phyloP scores from a whole-genome alignment of 192 early-diverging fungal genomes.

The Entophlyctis luteolus region DNA sequence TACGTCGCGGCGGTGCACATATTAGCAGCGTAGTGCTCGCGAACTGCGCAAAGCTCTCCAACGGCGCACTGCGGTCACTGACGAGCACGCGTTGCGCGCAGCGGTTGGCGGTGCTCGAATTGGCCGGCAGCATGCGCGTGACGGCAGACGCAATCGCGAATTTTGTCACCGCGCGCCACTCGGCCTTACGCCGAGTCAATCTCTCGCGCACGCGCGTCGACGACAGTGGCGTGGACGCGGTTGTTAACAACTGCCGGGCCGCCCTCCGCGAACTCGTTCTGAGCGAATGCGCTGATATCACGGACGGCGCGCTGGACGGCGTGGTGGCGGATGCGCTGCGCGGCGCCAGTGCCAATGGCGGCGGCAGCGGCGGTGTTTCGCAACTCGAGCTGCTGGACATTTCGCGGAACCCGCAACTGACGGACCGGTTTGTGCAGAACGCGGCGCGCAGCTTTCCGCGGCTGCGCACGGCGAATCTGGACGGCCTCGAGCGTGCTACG shows the following conservation, averaged over 20 bases:
- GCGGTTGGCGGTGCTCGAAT: not conserved
- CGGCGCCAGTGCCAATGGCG: not conserved
- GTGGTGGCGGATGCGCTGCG: not conserved
- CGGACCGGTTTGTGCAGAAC: not conserved
- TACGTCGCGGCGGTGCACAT: conserved; percentile 11
- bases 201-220: not conserved
- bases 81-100: not conserved
- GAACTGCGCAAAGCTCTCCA: conserved; percentile 2
- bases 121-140: not conserved
- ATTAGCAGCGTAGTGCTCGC: not conserved
- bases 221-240: not conserved
- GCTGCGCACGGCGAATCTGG: not conserved
- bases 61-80: not conserved
- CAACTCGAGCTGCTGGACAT: conserved; percentile 4
- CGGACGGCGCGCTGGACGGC: not conserved
- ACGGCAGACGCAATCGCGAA: not conserved
- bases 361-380: not conserved
- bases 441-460: conserved; percentile 9
- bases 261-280: conserved; percentile 5
- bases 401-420: not conserved
- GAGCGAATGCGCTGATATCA: not conserved
- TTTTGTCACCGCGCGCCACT: no score
- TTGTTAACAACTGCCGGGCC: not conserved
- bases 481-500: not conserved
- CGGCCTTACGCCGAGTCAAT: conserved; percentile 2